Base-by-base conservation (phyloP, 345 rosid genomes). In the Bruguiera gymnorhiza region DNA sequence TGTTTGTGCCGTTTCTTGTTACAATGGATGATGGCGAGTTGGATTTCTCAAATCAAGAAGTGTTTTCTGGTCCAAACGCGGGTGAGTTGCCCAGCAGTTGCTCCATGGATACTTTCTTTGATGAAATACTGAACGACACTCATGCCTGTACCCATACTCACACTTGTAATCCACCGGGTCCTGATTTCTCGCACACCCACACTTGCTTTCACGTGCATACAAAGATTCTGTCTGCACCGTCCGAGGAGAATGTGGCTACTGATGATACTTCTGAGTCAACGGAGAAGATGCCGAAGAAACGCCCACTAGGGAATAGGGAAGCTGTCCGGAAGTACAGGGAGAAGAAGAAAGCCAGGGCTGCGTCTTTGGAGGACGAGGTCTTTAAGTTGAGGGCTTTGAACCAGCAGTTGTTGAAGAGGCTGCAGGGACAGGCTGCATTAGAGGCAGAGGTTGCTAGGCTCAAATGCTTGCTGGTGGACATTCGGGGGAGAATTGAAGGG, bases 321-420 rank as follows among this genome's bases (percentile, higher is more conserved):
- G 99, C 98, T 0, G 99, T 95, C 53, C 80, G 97, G 62, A 95
- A 95, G 86, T 95, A 95, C 65, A 84, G 99, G 69, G 98, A 95
- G 83, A 95, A 89, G 86, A 93, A 92, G 88, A 96, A 96, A 81
- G 98, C 97, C 27, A 85, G 92, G 53, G 83, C 92, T n/a, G 98
- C 97, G 6, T 90, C 96, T 0, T 81, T 96, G 84, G 98, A 96
- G 82, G 98, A 90, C 26, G 99, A 96, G 79, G 94, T 87, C 15
- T 65, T 67, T 51, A 83, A 81, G 71, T 73, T 96, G 76, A 89
- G 87, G 81, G 80, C 88, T 3, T 8, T 92, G 78, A 96, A 96
- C 79, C 96, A 89, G 80, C 98, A 90, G 75, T 76, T 96, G 62
- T 26, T 86, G 85, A 92, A 84, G 88, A 86, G 92, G 80, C 76